These are phyloP conservation scores for Jaapia argillacea DNA, from an alignment of 768 basidiomycete species.

Conservation along the genomic window DNA sequence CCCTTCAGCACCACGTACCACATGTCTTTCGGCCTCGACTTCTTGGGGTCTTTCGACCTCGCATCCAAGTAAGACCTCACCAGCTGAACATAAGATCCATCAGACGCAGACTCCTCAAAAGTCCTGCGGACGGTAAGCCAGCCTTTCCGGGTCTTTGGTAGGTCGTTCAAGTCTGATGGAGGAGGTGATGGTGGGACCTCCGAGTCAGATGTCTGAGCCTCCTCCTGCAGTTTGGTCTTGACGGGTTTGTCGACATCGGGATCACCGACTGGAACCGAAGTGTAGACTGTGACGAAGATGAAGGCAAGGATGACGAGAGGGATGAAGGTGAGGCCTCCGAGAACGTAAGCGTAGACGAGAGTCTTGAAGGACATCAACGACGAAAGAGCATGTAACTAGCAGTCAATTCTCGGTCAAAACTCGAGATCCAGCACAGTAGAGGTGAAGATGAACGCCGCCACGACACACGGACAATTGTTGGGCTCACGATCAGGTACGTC, in stretches of 20 bases:
- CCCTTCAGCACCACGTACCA: constrained; percentile 93
- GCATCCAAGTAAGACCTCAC: constrained; percentile 75
- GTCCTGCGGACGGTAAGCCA: constrained; percentile 81
- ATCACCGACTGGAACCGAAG: constrained; percentile 72
- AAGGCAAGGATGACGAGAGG: constrained; percentile 57
- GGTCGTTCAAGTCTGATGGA: constrained; percentile 45
- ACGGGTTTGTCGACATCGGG: constrained; percentile 30
- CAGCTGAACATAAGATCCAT: constrained; percentile 69
- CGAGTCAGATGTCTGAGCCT: constrained; percentile 18
- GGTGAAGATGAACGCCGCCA: not conserved
- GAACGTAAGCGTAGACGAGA: constrained; percentile 73
- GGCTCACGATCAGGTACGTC: not conserved
- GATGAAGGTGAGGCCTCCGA: constrained; percentile 86
- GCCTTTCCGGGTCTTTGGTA: constrained; percentile 58
- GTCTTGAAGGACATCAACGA: constrained; percentile 55
- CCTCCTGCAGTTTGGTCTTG: constrained; percentile 21
- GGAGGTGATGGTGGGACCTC: constrained; percentile 8
- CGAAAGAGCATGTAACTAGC: constrained; percentile 5
- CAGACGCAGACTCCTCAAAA: constrained; percentile 54
- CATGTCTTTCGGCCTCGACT: constrained; percentile 80
- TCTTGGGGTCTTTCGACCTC: constrained; percentile 76
- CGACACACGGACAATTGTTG: not conserved
- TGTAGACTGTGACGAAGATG: constrained; percentile 63
- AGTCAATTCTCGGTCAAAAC: not conserved
- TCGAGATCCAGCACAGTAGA: constrained; percentile 1